Evolutionary conservation across 495 filamentous ascomycete genomes (phyloP).

Genomic region (Penicillium chermesinum): DNA sequence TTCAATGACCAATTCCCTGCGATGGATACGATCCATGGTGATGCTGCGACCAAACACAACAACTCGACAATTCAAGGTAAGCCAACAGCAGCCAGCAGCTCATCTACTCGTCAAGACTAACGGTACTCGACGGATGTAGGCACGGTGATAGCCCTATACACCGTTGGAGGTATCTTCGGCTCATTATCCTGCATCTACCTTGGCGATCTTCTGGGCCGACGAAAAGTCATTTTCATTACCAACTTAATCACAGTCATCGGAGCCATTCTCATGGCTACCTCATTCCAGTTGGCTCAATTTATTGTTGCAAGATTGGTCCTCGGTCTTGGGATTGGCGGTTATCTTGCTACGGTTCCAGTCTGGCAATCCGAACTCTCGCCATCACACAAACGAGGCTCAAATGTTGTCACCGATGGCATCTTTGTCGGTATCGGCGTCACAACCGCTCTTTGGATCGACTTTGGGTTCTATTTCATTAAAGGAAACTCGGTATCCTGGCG

Average conservation of each 20-base stretch:
- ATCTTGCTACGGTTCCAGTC: slow-evolving; percentile 37
- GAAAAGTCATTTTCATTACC: slow-evolving; percentile 28
- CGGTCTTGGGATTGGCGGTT: slow-evolving; percentile 54
- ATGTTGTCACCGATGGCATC: slow-evolving; percentile 36
- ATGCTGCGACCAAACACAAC: slow-evolving; percentile 6
- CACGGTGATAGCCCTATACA: slow-evolving; percentile 33
- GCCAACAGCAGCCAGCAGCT: neutral
- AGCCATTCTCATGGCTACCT: slow-evolving; percentile 39
- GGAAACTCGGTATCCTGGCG: slow-evolving; percentile 44
- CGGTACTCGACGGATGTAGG: slow-evolving; percentile 13
- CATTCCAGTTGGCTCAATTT: slow-evolving; percentile 29
- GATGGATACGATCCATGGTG: slow-evolving; percentile 25
- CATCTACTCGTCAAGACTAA: neutral
- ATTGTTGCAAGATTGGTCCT: slow-evolving; percentile 49
- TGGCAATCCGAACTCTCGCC: slow-evolving; percentile 48
- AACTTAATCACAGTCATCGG: slow-evolving; percentile 33
- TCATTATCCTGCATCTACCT: slow-evolving; percentile 31
- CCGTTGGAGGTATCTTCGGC: slow-evolving; percentile 35
- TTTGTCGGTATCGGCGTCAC: slow-evolving; percentile 52
- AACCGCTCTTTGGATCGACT: slow-evolving; percentile 39
- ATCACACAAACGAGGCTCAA: slow-evolving; percentile 32
- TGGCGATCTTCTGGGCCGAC: slow-evolving; percentile 30
- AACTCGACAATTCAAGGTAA: slow-evolving; percentile 29
- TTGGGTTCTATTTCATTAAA: slow-evolving; percentile 41
- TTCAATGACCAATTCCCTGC: slow-evolving; percentile 38